Evolutionary conservation across 2,329 filamentous ascomycete species (phyloP).

Genomic region (Xylaria sp.): DNA sequence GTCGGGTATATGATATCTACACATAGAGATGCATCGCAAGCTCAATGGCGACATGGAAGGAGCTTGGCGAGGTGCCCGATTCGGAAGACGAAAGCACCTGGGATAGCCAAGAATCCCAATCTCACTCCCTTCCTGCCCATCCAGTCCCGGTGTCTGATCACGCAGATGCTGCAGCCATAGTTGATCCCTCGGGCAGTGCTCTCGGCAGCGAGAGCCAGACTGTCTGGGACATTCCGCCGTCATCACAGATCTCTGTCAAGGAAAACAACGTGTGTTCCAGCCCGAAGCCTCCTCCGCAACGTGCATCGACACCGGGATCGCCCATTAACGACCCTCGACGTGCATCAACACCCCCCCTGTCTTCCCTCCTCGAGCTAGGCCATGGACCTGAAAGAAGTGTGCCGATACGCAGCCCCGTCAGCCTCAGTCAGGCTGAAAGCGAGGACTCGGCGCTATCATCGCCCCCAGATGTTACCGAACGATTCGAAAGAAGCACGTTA

Average conservation of each 20-base stretch:
- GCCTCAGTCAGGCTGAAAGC: constrained; percentile 1
- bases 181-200: background rate
- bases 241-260: constrained; percentile 39
- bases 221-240: constrained; percentile 50
- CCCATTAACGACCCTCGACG: constrained; percentile 35
- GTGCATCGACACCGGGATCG: constrained; percentile 2
- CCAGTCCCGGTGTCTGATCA: constrained; percentile 24
- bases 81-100: constrained; percentile 56
- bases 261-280: constrained; percentile 43
- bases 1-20: constrained; percentile 5
- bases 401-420: background rate
- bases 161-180: constrained; percentile 9
- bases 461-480: constrained; percentile 14
- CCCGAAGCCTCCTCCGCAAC: constrained; percentile 35
- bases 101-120: constrained; percentile 52
- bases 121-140: constrained; percentile 36
- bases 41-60: constrained; percentile 57
- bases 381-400: constrained; percentile 10
- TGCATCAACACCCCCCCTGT: constrained; percentile 24
- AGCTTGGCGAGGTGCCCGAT: constrained; percentile 57
- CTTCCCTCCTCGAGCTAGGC: constrained; percentile 32
- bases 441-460: constrained; percentile 21
- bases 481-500: constrained; percentile 25
- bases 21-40: constrained; percentile 48
- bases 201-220: constrained; percentile 20